Evolutionary conservation across 2,329 filamentous ascomycete genomes (phyloP), one percentile per base, ranked within the genome.

Genomic region (Pyricularia sp.): DNA sequence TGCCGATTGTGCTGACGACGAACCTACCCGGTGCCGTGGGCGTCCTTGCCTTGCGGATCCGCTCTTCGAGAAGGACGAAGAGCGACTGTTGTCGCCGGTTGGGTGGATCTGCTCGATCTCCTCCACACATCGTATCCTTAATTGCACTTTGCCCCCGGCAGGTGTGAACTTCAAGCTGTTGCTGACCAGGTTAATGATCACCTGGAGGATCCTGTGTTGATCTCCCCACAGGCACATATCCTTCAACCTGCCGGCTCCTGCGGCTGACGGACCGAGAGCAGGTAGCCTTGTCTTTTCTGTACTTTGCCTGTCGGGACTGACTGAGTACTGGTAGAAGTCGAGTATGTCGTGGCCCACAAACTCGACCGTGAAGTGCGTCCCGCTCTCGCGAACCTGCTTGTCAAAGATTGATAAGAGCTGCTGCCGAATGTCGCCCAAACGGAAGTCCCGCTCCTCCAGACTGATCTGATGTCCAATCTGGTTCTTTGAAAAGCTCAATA

Each of bases 191-290:
- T 96, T 96, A 78, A 96, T 96, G 61, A 96, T 84, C n/a, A 96
- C 89, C 73, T 96, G 93, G 30, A 96, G 77, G 53, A 96, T 94
- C 60, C 93, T 83, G 71, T 96, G 91, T 69, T 94, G 89, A 70
- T 97, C 93, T n/a, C 93, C 93, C 86, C 90, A 94, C 1, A 97
- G 78, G 63, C 89, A 87, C 87, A 96, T 93, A 68, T 96, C 91
- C 72, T 89, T 90, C 28, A 96, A 75, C 22, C 88, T 81, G 10
- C 88, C 88, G 3, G 84, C 80, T 4, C 88, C 88, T 33, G 80
- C 78, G 28, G n/a, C 12, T 16, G 31, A 44, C 1, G 88, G 88
- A 0, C 87, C 88, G 19, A 87, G 77, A 2, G 84, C 85, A 12
- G 84, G 83, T 16, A 84, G 74, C 19, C 70, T 77, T 65, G 71